Percentiles rank a stretch among this genome's conserved stretches.
Conservation (phyloP, 345 rosid genomes). For the Eucalyptus globulus region DNA sequence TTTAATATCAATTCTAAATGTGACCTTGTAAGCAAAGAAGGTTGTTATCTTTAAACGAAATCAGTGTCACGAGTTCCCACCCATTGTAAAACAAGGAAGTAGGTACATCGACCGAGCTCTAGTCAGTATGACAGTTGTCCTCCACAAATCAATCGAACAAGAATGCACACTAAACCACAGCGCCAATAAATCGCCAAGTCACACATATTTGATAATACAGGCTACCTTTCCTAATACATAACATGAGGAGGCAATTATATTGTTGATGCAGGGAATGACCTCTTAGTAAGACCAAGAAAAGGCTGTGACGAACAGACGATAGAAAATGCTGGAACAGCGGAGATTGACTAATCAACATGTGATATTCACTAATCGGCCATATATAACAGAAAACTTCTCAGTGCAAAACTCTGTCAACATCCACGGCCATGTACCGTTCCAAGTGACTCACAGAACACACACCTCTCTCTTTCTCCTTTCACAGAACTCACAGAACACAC, state of each 20-base stretch:
- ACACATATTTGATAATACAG: not conserved
- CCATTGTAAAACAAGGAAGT: not conserved
- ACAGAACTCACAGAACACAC: not conserved
- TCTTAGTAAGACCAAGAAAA: not conserved
- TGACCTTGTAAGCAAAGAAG: not conserved
- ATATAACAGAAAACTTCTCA: not conserved
- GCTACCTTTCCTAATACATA: not conserved
- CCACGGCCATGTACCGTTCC: not conserved
- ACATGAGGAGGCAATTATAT: not conserved
- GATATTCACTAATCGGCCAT: not conserved
- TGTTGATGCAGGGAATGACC: not conserved
- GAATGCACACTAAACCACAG: not conserved
- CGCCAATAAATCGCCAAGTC: not conserved
- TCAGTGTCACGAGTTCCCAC: not conserved
- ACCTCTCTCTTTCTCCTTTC: not conserved
- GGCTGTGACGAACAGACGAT: not conserved
- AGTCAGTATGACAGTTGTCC: not conserved
- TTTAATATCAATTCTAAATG: not conserved
- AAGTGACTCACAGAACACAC: not conserved
- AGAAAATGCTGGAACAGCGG: not conserved
- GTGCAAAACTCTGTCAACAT: not conserved
- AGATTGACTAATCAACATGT: not conserved
- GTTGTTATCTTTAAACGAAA: not conserved
- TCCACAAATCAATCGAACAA: not conserved
- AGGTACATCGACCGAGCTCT: not conserved